Evolutionary conservation across 2,329 filamentous ascomycete genomes (phyloP).

Genomic region (Paracoccidioides lutzii): DNA sequence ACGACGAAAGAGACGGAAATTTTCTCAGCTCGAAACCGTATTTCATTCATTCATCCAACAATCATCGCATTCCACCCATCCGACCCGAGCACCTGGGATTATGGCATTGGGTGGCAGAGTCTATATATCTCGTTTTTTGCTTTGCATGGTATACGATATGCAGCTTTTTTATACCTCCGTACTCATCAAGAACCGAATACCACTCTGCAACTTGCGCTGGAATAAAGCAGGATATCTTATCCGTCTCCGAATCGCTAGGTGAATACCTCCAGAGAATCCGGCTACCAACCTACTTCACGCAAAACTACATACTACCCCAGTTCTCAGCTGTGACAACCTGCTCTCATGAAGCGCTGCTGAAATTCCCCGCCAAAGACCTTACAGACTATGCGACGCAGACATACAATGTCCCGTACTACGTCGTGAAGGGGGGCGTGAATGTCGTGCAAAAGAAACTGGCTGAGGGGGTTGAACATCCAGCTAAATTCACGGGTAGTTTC

Average conservation of each 20-base stretch:
- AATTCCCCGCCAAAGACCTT: constrained; percentile 42
- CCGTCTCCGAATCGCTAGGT: constrained; percentile 33
- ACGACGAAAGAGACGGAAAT: neutral
- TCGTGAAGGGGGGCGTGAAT: constrained; percentile 38
- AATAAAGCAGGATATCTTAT: neutral
- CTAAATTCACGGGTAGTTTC: constrained; percentile 21
- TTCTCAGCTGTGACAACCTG: constrained; percentile 45
- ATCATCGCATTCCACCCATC: constrained; percentile 37
- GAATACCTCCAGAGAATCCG: constrained; percentile 40
- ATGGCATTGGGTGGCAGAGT: constrained; percentile 32
- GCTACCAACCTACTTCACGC: constrained; percentile 36
- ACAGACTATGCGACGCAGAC: constrained; percentile 39
- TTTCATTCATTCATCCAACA: constrained; percentile 43
- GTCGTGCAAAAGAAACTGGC: constrained; percentile 38
- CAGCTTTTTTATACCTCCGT: constrained; percentile 37
- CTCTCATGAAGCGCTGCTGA: constrained; percentile 37
- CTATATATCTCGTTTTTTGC: constrained; percentile 35
- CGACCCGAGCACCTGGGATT: constrained; percentile 26
- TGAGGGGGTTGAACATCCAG: constrained; percentile 31
- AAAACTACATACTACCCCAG: constrained; percentile 42
- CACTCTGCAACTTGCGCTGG: neutral
- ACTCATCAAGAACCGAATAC: constrained; percentile 4
- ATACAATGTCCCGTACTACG: constrained; percentile 38
- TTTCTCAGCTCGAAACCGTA: constrained; percentile 22
- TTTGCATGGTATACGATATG: constrained; percentile 43